Evolutionary conservation across 2,329 filamentous ascomycete species (phyloP), one percentile per base, ranked within the genome.

Genomic region (Periconia macrospinosa): DNA sequence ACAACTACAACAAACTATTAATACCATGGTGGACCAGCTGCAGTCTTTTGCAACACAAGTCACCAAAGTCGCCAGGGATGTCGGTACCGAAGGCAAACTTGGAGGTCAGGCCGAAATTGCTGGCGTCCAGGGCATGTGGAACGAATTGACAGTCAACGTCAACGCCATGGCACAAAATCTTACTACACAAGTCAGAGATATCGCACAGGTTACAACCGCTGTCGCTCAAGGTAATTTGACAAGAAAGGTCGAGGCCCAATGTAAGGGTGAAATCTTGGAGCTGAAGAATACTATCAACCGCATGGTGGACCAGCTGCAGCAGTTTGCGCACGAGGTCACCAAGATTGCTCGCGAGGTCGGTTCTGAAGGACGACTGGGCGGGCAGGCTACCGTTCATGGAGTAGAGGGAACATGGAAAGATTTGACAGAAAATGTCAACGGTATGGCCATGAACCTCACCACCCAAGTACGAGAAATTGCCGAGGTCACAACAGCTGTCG

Each of bases 1-100:
- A 49, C 91, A 96, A 71, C 81, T 99, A 54, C 97, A 99, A 77
- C 91, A 94, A 68, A 99, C 93, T 1, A 86, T 87, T 67, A 87
- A 87, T 61, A 82, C 79, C 63, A 87, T 87, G 85, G 85, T 87
- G 71, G 84, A 86, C 60, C 81, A 85, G 62, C 72, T 87, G n/a
- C 83, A 85, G 58, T 85, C 83, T 0, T 87, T 86, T 66, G 84
- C 84, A 18, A 86, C 84, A 47, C 81, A 87, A 70, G 84, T 87
- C 58, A 86, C 83, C 51, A 84, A 84, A 67, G 84, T 87, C 46
- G 83, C 84, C 48, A 79, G 83, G 60, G 84, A 87, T 71, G 84
- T 87, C 72, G 84, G 84, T 44, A 86, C 83, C 9, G 84, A 86
- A 61, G 84, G 84, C 68, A 83, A 84, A 17, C 78, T 87, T 20